phyloP scores from a whole-genome alignment of 208 protist genomes.

The Borovskyia barvae region DNA sequence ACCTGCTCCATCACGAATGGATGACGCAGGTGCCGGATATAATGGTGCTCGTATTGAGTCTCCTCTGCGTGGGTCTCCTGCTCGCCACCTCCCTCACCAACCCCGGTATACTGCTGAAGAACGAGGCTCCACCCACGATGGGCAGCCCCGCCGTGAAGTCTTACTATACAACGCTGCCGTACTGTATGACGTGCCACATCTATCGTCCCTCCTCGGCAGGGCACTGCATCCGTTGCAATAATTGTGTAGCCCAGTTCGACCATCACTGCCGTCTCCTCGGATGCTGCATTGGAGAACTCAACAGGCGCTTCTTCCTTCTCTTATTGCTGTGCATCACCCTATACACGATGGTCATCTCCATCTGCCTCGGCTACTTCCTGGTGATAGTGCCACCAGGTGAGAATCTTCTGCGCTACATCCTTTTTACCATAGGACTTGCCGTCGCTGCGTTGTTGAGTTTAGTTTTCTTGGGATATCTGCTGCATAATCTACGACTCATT shows the following conservation, averaged over 20 bases:
- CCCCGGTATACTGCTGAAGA: conserved; percentile 27
- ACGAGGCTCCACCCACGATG: conserved; percentile 2
- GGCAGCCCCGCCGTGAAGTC: conserved; percentile 8
- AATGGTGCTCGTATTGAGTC: conserved; percentile 6
- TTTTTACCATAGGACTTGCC: conserved; percentile 14
- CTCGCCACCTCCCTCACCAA: conserved; percentile 25
- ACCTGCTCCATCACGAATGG: conserved; percentile 4
- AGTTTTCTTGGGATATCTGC: conserved; percentile 15
- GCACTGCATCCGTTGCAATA: conserved; percentile 29
- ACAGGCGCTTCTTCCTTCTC: conserved; percentile 31
- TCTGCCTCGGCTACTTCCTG: conserved; percentile 21
- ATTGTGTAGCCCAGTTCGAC: conserved; percentile 28
- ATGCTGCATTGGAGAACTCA: conserved; percentile 31
- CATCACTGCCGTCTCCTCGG: conserved; percentile 30
- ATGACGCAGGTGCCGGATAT: conserved; percentile 28
- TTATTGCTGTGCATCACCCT: conserved; percentile 9
- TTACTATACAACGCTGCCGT: conserved; percentile 27
- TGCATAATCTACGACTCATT: conserved; percentile 27
- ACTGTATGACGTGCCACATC: conserved; percentile 26
- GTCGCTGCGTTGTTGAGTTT: conserved; percentile 7
- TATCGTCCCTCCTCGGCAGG: conserved; percentile 25
- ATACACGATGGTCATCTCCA: conserved; percentile 8
- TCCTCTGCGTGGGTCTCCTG: conserved; percentile 11
- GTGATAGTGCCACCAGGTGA: conserved; percentile 6
- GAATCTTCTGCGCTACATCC: conserved; percentile 13